Evolutionary conservation across 2,329 filamentous ascomycete genomes (phyloP).

Genomic region (Fusarium pilosicola): DNA sequence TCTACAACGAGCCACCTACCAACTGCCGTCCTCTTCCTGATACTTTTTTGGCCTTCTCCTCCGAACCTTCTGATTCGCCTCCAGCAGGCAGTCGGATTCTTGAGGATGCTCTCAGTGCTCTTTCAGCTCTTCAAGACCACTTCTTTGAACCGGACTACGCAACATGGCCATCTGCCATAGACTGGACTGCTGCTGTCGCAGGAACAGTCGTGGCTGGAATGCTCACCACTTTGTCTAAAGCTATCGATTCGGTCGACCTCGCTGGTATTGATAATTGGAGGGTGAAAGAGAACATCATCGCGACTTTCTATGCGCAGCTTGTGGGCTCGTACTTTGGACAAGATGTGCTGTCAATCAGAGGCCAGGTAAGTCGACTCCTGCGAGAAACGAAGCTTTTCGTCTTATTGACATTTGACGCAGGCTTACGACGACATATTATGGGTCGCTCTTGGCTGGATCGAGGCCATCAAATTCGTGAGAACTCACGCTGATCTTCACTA

Average conservation of each 20-base stretch:
- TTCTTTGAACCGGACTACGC: conserved; percentile 84
- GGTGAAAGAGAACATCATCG: conserved; percentile 80
- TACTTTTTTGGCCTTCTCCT: conserved; percentile 35
- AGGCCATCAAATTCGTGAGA: conserved; percentile 79
- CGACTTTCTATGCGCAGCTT: conserved; percentile 81
- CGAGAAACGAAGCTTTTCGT: too few species aligned
- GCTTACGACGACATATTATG: conserved; percentile 96
- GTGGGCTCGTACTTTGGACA: conserved; percentile 88
- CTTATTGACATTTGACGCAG: conserved; percentile 49
- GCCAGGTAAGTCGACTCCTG: conserved; percentile 52
- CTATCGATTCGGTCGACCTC: conserved; percentile 54
- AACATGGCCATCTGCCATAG: conserved; percentile 86
- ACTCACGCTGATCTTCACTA: conserved; percentile 75
- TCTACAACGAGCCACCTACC: conserved; percentile 30
- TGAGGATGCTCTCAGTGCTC: conserved; percentile 67
- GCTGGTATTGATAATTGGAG: conserved; percentile 54
- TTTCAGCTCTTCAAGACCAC: conserved; percentile 78
- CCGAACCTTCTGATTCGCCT: background rate
- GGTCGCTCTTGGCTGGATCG: conserved; percentile 93
- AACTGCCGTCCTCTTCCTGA: conserved; percentile 36
- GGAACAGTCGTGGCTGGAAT: conserved; percentile 81
- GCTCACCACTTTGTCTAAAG: conserved; percentile 75
- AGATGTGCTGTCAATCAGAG: conserved; percentile 77
- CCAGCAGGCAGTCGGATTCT: conserved; percentile 47
- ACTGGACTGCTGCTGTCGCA: conserved; percentile 92